Base-by-base conservation (phyloP, 2,329 filamentous ascomycete species). In the Septoria petroselini region DNA sequence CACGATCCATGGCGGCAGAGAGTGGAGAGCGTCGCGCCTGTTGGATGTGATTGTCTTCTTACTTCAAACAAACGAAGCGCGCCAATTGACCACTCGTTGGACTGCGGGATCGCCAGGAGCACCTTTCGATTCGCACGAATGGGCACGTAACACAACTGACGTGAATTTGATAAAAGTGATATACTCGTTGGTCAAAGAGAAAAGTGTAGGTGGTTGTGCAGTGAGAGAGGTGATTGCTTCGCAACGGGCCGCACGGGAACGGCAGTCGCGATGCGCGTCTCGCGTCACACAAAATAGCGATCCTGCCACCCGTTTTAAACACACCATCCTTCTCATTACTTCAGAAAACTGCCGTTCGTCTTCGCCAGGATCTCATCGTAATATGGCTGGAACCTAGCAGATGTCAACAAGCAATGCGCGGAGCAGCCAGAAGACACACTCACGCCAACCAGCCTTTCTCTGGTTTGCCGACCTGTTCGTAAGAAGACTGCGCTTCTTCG, bases 291-390 rank as follows among this genome's bases (percentile, higher is more conserved):
- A 27, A 27, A 27, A 27, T 5, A 27, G 5, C 9, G 23, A 27
- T 9, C 23, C n/a, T n/a, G n/a, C n/a, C n/a, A n/a, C n/a, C n/a
- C n/a, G n/a, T n/a, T n/a, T n/a, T n/a, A n/a, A n/a, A n/a, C n/a
- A n/a, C n/a, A n/a, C n/a, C n/a, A n/a, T n/a, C n/a, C n/a, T n/a
- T n/a, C n/a, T n/a, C n/a, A 9, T 41, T 54, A 72, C 31, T 71
- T 68, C 54, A 79, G 62, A 50, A 79, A 79, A 44, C 67, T 69
- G 0, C 76, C 76, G 34, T 71, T 69, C 1, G 74, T 78, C 66
- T 72, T 77, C 7, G 71, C 71, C 30, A 78, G 55, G n/a, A 76
- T 67, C 56, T 78, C 75, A 62, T 80, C 76, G 58, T 76, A 79
- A 54, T 79, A 77, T 8, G 71, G 70, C 57, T 79, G 76, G 49